A percentile compares a stretch with the other conserved stretches of the same genome.
Conservation (phyloP, 2,329 filamentous ascomycete species). For the Pestalotiopsis sp. region DNA sequence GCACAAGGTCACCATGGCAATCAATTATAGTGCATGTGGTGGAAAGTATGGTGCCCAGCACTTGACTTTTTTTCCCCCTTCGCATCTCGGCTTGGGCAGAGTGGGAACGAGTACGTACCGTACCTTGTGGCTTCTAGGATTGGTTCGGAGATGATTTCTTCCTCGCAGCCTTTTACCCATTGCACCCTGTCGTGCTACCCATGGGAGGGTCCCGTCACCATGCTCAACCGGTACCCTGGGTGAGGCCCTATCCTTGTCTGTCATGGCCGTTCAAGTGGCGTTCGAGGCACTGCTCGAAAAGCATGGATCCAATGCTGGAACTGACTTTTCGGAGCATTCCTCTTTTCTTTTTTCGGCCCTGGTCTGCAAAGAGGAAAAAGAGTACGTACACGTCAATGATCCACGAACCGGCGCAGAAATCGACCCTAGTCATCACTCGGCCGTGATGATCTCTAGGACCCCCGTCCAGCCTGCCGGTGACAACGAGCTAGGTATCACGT, state of each 20-base stretch:
- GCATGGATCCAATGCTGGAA: neutral
- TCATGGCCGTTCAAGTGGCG: constrained; percentile 13
- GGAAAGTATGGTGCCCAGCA: neutral
- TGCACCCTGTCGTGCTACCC: constrained; percentile 1
- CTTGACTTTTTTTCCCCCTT: neutral
- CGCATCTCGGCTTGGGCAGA: neutral
- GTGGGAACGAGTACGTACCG: neutral
- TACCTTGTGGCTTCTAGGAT: constrained; percentile 12
- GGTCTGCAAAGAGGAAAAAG: neutral
- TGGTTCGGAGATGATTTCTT: constrained; percentile 20
- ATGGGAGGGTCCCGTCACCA: constrained; percentile 9
- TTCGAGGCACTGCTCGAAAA: neutral
- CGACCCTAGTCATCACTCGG: neutral
- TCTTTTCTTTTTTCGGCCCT: constrained; percentile 2
- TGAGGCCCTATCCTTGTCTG: constrained; percentile 3
- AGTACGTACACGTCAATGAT: neutral
- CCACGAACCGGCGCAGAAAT: neutral
- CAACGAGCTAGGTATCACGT: neutral
- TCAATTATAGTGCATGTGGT: neutral
- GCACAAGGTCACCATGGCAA: neutral
- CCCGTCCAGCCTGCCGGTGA: neutral
- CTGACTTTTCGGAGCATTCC: constrained; percentile 4
- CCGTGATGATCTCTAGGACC: neutral
- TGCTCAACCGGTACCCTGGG: constrained; percentile 13
- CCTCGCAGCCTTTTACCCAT: neutral